Percentiles rank a stretch among this genome's conserved stretches.
phyloP scores from a whole-genome alignment of 768 basidiomycete genomes.

The Royoungia palumana region DNA sequence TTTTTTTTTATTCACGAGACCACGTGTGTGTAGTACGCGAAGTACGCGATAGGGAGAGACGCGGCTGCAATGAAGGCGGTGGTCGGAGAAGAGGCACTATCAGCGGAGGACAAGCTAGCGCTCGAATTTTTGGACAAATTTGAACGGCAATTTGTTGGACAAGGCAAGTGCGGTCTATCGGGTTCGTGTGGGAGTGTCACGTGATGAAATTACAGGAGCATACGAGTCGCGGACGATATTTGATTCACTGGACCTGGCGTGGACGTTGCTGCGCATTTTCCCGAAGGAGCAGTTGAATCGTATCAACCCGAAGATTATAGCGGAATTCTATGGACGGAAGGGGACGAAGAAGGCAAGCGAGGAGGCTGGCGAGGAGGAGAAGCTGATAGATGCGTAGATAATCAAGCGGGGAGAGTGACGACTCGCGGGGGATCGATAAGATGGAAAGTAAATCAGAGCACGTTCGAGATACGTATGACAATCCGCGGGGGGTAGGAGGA shows the following conservation, averaged over 20 bases:
- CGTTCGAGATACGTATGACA: constrained; percentile 6
- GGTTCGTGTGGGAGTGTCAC: neutral
- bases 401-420: constrained; percentile 4
- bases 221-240: constrained; percentile 97
- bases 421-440: constrained; percentile 21
- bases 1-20: constrained; percentile 10
- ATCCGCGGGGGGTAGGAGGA: constrained; percentile 9
- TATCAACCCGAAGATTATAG: constrained; percentile 94
- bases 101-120: constrained; percentile 92
- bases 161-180: constrained; percentile 52
- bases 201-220: constrained; percentile 50
- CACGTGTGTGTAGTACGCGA: constrained; percentile 75
- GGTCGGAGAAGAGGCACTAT: constrained; percentile 96
- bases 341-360: constrained; percentile 57
- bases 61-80: constrained; percentile 99
- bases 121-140: constrained; percentile 98
- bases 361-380: constrained; percentile 34
- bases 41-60: constrained; percentile 97
- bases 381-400: constrained; percentile 62
- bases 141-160: constrained; percentile 95
- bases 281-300: constrained; percentile 98
- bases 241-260: constrained; percentile 95
- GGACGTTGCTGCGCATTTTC: constrained; percentile 96
- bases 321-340: constrained; percentile 90
- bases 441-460: constrained; percentile 10